Conservation (phyloP, 2,329 filamentous ascomycete genomes). For the Colletotrichum liaoningense region DNA sequence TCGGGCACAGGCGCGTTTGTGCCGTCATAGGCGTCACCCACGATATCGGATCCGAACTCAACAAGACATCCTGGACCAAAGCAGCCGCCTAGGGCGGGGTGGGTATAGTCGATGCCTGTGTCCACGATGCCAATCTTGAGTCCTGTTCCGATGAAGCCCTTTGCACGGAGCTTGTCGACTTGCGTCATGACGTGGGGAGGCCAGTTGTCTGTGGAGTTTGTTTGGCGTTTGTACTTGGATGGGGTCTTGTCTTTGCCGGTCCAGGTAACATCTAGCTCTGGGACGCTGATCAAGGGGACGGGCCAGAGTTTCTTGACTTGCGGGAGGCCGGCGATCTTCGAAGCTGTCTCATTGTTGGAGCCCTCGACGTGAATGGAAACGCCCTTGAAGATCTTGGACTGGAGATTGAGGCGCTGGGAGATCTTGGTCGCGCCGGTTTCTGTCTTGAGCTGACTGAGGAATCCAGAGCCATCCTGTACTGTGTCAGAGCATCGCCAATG, state of each 20-base stretch:
- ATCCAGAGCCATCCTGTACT: constrained; percentile 20
- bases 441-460: constrained; percentile 27
- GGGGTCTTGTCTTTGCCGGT: constrained; percentile 42
- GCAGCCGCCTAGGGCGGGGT: constrained; percentile 59
- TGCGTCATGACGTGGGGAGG: constrained; percentile 67
- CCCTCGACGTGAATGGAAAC: constrained; percentile 64
- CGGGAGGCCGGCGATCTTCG: constrained; percentile 52
- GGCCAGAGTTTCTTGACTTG: constrained; percentile 63
- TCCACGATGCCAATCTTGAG: constrained; percentile 66
- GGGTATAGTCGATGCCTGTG: constrained; percentile 57
- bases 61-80: constrained; percentile 59
- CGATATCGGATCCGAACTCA: constrained; percentile 55
- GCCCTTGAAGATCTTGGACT: constrained; percentile 52
- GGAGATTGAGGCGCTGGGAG: constrained; percentile 37
- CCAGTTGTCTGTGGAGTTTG: constrained; percentile 49
- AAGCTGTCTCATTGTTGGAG: constrained; percentile 52
- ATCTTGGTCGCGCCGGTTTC: constrained; percentile 28
- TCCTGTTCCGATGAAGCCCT: constrained; percentile 61
- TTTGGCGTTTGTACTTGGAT: constrained; percentile 19
- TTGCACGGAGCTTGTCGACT: constrained; percentile 61
- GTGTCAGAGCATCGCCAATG: background rate
- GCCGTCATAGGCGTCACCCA: constrained; percentile 49
- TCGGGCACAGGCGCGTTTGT: constrained; percentile 46
- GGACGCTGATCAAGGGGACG: constrained; percentile 56
- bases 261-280: constrained; percentile 53